phyloP scores from a whole-genome alignment of 371 early-diverging fungal species.

The Mucor sp. region DNA sequence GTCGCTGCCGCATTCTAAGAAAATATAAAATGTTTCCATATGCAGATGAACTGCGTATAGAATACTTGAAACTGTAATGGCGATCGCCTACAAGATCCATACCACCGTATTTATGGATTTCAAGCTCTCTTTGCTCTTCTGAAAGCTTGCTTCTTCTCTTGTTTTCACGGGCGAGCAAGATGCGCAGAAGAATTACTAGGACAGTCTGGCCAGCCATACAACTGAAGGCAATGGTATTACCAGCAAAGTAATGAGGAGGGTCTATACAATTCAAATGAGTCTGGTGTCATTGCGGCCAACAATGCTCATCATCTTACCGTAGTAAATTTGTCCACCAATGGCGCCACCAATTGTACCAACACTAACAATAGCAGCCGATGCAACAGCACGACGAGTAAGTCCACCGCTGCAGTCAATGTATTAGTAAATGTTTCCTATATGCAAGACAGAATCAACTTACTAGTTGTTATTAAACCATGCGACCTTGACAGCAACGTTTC shows the following conservation, averaged over 20 bases:
- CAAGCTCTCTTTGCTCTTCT: constrained; percentile 28
- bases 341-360: constrained; percentile 41
- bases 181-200: constrained; percentile 17
- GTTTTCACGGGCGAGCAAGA: constrained; percentile 33
- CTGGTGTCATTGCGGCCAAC: not conserved
- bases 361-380: constrained; percentile 40
- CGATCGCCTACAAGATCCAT: constrained; percentile 50
- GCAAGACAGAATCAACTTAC: constrained; percentile 4
- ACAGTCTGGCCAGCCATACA: constrained; percentile 34
- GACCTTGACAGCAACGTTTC: constrained; percentile 41
- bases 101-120: constrained; percentile 41
- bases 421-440: not conserved
- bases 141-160: constrained; percentile 26
- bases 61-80: constrained; percentile 35
- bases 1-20: no score
- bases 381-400: constrained; percentile 39
- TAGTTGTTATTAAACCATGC: constrained; percentile 45
- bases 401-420: constrained; percentile 24
- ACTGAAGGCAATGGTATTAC: constrained; percentile 32
- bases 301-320: constrained; percentile 13
- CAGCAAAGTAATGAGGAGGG: constrained; percentile 29
- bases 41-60: no score
- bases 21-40: no score
- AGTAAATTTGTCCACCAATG: constrained; percentile 44
- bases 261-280: constrained; percentile 9